These are phyloP conservation scores for Pugionium cornutum DNA, from an alignment of 345 rosid species.

Conservation along the genomic window DNA sequence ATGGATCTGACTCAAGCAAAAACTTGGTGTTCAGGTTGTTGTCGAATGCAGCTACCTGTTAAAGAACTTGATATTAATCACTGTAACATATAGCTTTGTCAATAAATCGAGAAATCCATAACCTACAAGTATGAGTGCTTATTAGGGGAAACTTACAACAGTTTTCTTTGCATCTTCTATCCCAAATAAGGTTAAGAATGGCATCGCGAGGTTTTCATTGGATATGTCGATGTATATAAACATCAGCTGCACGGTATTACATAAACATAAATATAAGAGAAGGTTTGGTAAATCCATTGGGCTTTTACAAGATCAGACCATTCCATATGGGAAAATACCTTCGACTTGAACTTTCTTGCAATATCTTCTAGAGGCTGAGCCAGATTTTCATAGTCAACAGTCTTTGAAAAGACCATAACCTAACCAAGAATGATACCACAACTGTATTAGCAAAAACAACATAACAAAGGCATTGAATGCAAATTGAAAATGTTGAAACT, in stretches of 20 bases:
- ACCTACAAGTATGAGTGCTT: slow-evolving; percentile 6
- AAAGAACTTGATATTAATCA: slow-evolving; percentile 31
- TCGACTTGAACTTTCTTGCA: slow-evolving; percentile 74
- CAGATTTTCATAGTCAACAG: slow-evolving; percentile 59
- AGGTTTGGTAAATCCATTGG: slow-evolving; percentile 3
- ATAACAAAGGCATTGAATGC: slow-evolving; percentile 6
- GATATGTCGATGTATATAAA: slow-evolving; percentile 61
- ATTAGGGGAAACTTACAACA: slow-evolving; percentile 51
- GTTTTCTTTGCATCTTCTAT: slow-evolving; percentile 68
- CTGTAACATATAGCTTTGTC: slow-evolving; percentile 29
- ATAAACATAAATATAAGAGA: slow-evolving; percentile 18
- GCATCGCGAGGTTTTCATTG: slow-evolving; percentile 85
- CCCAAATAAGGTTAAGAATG: slow-evolving; percentile 83
- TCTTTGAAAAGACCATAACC: slow-evolving; percentile 68
- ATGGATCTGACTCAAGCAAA: slow-evolving; percentile 68
- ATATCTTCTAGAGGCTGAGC: slow-evolving; percentile 62
- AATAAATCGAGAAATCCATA: slow-evolving; percentile 27
- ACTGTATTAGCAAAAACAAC: slow-evolving; percentile 12
- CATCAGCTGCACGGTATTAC: slow-evolving; percentile 62
- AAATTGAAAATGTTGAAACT: not conserved
- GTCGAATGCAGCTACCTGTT: slow-evolving; percentile 83
- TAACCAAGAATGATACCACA: slow-evolving; percentile 50
- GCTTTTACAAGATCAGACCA: slow-evolving; percentile 7
- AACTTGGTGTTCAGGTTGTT: slow-evolving; percentile 63
- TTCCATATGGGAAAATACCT: slow-evolving; percentile 45